phyloP scores from a whole-genome alignment of 1,139 yeast species.

The Geotrichum candidum region DNA sequence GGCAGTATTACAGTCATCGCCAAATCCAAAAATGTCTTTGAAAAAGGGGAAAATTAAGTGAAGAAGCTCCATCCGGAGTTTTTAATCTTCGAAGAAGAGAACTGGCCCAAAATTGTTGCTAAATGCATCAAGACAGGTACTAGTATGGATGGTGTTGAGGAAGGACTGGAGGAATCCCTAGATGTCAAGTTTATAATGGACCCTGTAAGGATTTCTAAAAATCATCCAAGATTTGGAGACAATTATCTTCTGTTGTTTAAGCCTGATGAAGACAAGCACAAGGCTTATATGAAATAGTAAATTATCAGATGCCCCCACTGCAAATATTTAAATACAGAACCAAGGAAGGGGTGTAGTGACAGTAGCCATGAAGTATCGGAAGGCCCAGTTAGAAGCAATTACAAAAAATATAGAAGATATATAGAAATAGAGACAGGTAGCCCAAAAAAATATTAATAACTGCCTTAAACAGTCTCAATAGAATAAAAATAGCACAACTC shows the following conservation, averaged over 20 bases:
- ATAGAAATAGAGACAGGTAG: neutral
- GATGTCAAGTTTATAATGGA: neutral
- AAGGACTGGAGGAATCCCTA: neutral
- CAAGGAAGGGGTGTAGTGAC: neutral
- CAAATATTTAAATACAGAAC: neutral
- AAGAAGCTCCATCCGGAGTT: neutral
- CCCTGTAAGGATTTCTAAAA: neutral
- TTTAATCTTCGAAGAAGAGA: neutral
- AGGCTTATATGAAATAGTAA: neutral
- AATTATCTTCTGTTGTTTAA: neutral
- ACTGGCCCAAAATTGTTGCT: neutral
- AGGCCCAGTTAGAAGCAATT: neutral
- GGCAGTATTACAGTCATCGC: neutral
- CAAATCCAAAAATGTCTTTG: neutral
- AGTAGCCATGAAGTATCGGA: neutral
- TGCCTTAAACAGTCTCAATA: neutral
- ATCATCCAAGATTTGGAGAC: neutral
- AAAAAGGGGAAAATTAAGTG: neutral
- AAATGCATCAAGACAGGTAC: neutral
- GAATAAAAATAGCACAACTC: neutral
- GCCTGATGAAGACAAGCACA: neutral
- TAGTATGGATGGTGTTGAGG: neutral
- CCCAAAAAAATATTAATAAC: neutral
- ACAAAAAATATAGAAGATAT: neutral
- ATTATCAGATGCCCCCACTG: neutral